Percentiles rank a stretch among this genome's conserved stretches.
Evolutionary conservation across 345 rosid genomes (phyloP).

Genomic region (Populus deltoides): DNA sequence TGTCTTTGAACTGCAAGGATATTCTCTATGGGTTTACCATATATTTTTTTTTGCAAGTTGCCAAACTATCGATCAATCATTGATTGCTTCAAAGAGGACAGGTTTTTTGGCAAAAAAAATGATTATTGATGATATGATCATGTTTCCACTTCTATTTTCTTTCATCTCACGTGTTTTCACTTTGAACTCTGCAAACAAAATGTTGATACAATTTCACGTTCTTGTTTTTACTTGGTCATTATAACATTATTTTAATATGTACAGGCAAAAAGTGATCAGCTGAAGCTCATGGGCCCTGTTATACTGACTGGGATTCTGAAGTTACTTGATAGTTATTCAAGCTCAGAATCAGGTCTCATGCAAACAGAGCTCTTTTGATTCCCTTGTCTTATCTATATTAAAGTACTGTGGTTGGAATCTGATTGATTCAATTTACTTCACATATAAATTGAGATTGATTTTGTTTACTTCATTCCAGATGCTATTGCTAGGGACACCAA

Average conservation of each 20-base stretch:
- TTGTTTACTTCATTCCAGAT: constrained; percentile 43
- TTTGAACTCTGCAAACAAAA: neutral
- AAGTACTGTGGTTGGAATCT: constrained; percentile 1
- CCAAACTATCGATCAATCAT: neutral
- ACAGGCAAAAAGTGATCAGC: constrained; percentile 79
- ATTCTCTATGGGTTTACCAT: neutral
- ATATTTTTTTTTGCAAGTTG: neutral
- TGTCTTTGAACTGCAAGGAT: too few species aligned
- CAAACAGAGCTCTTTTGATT: constrained; percentile 3
- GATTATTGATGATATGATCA: neutral
- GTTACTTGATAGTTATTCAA: constrained; percentile 76
- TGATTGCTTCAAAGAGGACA: neutral
- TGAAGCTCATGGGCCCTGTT: constrained; percentile 93
- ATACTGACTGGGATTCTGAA: constrained; percentile 75
- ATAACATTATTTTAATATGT: constrained; percentile 12
- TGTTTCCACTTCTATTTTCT: neutral
- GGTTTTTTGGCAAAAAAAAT: neutral
- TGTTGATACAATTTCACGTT: neutral
- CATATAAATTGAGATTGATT: constrained; percentile 12
- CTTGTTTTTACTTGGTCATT: neutral
- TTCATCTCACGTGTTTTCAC: neutral
- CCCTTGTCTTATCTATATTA: neutral
- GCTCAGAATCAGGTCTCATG: constrained; percentile 65
- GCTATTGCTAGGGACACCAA: constrained; percentile 66
- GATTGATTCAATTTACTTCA: constrained; percentile 12